A percentile compares a stretch with the other conserved stretches of the same genome.
Evolutionary conservation across 257 asterid genomes (phyloP).

Genomic region (Eustoma russellianum): DNA sequence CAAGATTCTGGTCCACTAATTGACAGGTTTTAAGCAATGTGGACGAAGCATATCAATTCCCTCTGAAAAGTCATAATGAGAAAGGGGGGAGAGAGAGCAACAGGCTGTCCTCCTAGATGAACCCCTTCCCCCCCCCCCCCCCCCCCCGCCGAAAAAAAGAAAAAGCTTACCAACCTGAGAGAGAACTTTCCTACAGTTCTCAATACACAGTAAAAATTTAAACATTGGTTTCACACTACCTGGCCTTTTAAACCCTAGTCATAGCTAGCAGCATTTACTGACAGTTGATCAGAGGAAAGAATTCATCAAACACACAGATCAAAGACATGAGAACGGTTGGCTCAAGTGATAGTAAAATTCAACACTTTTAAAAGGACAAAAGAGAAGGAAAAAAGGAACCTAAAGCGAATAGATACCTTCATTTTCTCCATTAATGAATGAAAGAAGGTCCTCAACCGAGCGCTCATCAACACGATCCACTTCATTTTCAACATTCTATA

Average conservation of each 20-base stretch:
- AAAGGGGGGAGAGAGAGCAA: too few relatives aligned
- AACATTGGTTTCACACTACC: too few relatives aligned
- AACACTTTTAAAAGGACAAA: neutral
- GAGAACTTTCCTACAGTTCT: too few relatives aligned
- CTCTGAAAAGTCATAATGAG: too few relatives aligned
- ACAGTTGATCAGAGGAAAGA: neutral
- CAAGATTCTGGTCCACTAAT: too few relatives aligned
- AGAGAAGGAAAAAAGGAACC: neutral
- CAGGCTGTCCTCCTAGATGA: too few relatives aligned
- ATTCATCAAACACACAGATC: neutral
- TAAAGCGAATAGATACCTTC: slow-evolving; percentile 35
- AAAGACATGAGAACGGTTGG: neutral
- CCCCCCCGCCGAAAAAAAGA: too few relatives aligned
- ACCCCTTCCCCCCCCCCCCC: too few relatives aligned
- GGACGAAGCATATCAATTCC: too few relatives aligned
- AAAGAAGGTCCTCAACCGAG: slow-evolving; percentile 87
- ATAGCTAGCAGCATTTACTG: neutral
- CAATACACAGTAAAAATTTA: neutral
- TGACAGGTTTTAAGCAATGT: too few relatives aligned
- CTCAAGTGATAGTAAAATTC: neutral
- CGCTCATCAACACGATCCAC: slow-evolving; percentile 84
- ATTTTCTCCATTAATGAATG: slow-evolving; percentile 72
- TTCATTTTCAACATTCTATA: slow-evolving; percentile 63
- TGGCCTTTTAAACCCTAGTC: too few relatives aligned
- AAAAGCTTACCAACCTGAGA: too few relatives aligned